Evolutionary conservation across 2,329 filamentous ascomycete species (phyloP), one percentile per base, ranked within the genome.

Genomic region (Cytospora mali): DNA sequence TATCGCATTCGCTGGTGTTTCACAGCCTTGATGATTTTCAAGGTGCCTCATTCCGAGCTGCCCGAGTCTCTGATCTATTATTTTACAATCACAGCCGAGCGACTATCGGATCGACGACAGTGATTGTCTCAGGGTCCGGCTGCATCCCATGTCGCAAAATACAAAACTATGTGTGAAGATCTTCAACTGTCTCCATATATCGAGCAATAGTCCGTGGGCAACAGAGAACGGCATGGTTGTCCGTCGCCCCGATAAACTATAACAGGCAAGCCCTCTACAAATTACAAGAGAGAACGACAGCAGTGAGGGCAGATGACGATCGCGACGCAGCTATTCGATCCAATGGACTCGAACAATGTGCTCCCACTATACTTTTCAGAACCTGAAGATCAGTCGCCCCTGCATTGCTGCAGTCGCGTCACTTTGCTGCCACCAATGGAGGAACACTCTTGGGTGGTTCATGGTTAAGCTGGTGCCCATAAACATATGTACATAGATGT

Each of bases 21-120:
- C 58, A n/a, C n/a, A 58, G 35, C 49, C 50, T 57, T 29, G 53
- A 27, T 21, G 51, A 49, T 64, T 61, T 53, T 50, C 53, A 57
- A 29, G 53, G 35, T 57, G 46, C 25, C 31, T 14, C 10, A 46
- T 42, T 3, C 28, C 31, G 18, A n/a, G 14, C 23, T 21, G 28
- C 25, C 28, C 31, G 18, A n/a, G 14, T 28, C 25, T 35, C 25
- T 29, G 16, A 39, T 53, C 39, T 48, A 27, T 11, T 39, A 21
- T 11, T 56, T 31, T 50, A 23, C 51, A n/a, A n/a, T n/a, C n/a
- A 35, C 29, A 18, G 29, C 23, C 56, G 48, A 27, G 48, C 18
- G 23, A 21, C 16, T 52, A 23, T 33, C 50, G 57, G 51, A 46
- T 55, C 33, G 33, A 35, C 52, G 29, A 25, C 33, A 35, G 53